Evolutionary conservation across 495 filamentous ascomycete genomes (phyloP).

Genomic region (Talaromyces ruber): DNA sequence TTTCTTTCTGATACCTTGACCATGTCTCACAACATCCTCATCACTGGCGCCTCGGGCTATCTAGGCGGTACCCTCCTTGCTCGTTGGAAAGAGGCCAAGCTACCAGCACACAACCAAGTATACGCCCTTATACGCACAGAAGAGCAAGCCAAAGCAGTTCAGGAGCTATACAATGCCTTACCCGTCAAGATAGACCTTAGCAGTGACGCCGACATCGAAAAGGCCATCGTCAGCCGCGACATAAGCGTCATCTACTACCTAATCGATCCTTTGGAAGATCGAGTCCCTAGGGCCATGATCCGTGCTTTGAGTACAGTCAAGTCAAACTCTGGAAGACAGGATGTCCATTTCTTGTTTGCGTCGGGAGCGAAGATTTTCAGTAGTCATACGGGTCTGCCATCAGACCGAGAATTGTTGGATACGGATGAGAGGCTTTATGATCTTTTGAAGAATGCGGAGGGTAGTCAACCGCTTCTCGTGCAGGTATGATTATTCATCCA

Average conservation of each 20-base stretch:
- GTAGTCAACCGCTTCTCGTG: slow-evolving; percentile 5
- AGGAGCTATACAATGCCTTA: slow-evolving; percentile 29
- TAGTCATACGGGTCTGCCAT: slow-evolving; percentile 18
- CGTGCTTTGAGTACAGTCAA: slow-evolving; percentile 32
- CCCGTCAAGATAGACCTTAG: slow-evolving; percentile 24
- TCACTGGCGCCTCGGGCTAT: slow-evolving; percentile 45
- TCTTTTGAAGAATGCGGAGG: slow-evolving; percentile 21
- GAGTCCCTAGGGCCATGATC: slow-evolving; percentile 24
- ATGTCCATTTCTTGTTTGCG: slow-evolving; percentile 37
- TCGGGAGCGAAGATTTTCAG: slow-evolving; percentile 28
- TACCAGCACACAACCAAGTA: slow-evolving; percentile 30
- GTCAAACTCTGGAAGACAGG: slow-evolving; percentile 18
- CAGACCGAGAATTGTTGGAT: slow-evolving; percentile 28
- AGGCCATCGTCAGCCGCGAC: slow-evolving; percentile 25
- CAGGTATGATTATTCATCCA: slow-evolving; percentile 5
- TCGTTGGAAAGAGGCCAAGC: slow-evolving; percentile 18
- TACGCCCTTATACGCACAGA: slow-evolving; percentile 35
- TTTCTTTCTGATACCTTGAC: not conserved
- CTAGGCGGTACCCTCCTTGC: slow-evolving; percentile 40
- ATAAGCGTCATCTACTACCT: slow-evolving; percentile 38
- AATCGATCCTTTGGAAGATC: slow-evolving; percentile 18
- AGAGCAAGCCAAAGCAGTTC: slow-evolving; percentile 31
- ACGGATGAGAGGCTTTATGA: slow-evolving; percentile 32
- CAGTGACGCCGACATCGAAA: slow-evolving; percentile 16
- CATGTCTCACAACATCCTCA: slow-evolving; percentile 31